Conservation (phyloP, 2,329 filamentous ascomycete genomes). For the Fusarium pseudograminearum region DNA sequence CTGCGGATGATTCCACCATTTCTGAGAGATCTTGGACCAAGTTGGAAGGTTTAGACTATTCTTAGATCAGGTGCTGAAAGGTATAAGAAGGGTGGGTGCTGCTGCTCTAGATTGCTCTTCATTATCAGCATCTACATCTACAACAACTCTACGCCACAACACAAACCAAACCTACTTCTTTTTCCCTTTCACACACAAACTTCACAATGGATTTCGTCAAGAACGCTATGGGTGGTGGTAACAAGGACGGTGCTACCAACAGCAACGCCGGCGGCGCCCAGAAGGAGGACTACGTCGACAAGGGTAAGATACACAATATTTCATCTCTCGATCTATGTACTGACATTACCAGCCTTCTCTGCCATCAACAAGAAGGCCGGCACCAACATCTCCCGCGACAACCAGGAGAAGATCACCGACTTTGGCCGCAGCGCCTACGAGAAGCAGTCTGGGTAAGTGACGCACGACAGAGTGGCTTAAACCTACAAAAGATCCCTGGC, state of each 20-base stretch:
- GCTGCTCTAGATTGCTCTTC: background rate
- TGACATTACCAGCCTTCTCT: constrained; percentile 46
- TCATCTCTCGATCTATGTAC: background rate
- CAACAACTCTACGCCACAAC: background rate
- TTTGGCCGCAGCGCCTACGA: constrained; percentile 52
- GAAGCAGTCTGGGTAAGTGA: constrained; percentile 54
- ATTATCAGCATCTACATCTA: background rate
- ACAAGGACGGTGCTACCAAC: constrained; percentile 23
- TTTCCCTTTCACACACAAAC: constrained; percentile 2
- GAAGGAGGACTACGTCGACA: constrained; percentile 54
- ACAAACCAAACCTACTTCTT: background rate
- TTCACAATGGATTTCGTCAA: constrained; percentile 56
- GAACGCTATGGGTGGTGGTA: constrained; percentile 26
- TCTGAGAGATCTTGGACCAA: constrained; percentile 7
- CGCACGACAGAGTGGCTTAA: background rate
- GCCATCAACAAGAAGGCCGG: constrained; percentile 52
- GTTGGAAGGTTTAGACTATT: constrained; percentile 12
- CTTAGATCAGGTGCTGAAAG: background rate
- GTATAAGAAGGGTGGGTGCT: constrained; percentile 37
- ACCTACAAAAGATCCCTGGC: background rate
- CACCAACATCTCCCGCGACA: constrained; percentile 50
- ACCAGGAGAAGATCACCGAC: constrained; percentile 57
- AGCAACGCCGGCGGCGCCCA: background rate
- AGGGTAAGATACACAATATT: constrained; percentile 47
- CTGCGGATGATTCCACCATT: constrained; percentile 33